Evolutionary conservation across 768 basidiomycete genomes (phyloP).

Genomic region (Serendipita indica): DNA sequence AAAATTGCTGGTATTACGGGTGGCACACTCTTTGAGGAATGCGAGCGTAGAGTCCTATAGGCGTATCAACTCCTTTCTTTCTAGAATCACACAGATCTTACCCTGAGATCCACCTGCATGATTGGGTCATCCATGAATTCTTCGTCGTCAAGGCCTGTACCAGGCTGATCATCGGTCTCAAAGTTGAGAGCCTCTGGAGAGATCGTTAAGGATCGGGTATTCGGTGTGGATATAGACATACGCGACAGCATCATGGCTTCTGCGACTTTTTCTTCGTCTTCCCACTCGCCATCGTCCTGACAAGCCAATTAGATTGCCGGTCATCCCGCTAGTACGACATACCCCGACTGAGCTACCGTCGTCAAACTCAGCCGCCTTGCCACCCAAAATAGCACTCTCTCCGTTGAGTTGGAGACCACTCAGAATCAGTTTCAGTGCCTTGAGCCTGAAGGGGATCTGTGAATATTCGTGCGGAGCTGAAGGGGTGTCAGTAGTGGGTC

Average conservation of each 20-base stretch:
- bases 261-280: slow-evolving; percentile 62
- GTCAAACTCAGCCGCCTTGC: slow-evolving; percentile 50
- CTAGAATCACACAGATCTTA: slow-evolving; percentile 20
- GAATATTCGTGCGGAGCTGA: slow-evolving; percentile 79
- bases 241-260: slow-evolving; percentile 20
- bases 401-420: slow-evolving; percentile 71
- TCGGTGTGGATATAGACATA: not conserved
- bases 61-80: not conserved
- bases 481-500: slow-evolving; percentile 12
- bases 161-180: slow-evolving; percentile 1
- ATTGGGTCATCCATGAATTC: slow-evolving; percentile 79
- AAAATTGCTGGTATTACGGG: slow-evolving; percentile 49
- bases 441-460: slow-evolving; percentile 73
- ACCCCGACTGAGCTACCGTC: slow-evolving; percentile 38
- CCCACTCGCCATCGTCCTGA: slow-evolving; percentile 78
- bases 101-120: slow-evolving; percentile 70
- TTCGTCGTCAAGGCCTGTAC: slow-evolving; percentile 40
- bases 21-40: slow-evolving; percentile 56
- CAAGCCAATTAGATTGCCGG: slow-evolving; percentile 1
- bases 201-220: not conserved
- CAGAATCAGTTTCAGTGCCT: slow-evolving; percentile 79
- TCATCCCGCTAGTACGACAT: slow-evolving; percentile 18
- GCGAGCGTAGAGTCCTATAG: slow-evolving; percentile 48
- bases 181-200: not conserved
- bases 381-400: slow-evolving; percentile 50